Percentiles rank a stretch among this genome's conserved stretches.
phyloP scores from a whole-genome alignment of 83 land plant genomes.

The Isoetes engelmannii region DNA sequence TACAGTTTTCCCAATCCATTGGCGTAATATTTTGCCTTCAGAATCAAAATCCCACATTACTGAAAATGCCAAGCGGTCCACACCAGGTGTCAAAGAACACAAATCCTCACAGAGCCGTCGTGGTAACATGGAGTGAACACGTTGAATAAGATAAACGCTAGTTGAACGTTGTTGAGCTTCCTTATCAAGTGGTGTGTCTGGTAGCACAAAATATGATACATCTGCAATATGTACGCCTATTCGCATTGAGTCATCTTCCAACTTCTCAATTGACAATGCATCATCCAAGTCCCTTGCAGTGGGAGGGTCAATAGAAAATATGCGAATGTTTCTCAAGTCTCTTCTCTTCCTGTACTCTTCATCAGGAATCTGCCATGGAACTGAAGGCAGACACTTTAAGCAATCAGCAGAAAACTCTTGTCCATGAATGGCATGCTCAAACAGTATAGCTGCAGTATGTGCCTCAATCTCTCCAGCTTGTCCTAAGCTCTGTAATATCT shows the following conservation, averaged over 20 bases:
- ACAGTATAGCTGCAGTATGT: constrained; percentile 65
- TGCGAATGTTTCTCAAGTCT: constrained; percentile 55
- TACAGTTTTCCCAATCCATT: constrained; percentile 77
- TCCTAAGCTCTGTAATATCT: constrained; percentile 56
- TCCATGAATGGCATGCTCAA: constrained; percentile 55
- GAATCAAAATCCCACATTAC: constrained; percentile 65
- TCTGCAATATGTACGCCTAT: constrained; percentile 95
- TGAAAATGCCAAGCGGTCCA: constrained; percentile 80
- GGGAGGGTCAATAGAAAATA: constrained; percentile 84
- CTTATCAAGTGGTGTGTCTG: constrained; percentile 60
- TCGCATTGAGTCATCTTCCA: constrained; percentile 44
- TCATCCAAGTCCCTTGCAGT: constrained; percentile 88
- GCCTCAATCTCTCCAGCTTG: constrained; percentile 72
- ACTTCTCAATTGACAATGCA: constrained; percentile 73
- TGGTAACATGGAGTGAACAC: constrained; percentile 77
- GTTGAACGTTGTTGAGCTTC: constrained; percentile 83
- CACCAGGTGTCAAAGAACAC: constrained; percentile 78
- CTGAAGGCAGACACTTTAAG: constrained; percentile 56
- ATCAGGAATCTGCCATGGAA: constrained; percentile 64
- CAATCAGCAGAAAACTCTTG: constrained; percentile 58
- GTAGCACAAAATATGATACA: constrained; percentile 73
- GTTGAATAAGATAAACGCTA: constrained; percentile 64
- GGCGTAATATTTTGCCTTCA: constrained; percentile 53
- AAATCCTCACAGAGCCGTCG: constrained; percentile 62
- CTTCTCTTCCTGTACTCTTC: constrained; percentile 51